Base-by-base conservation (phyloP, 805 yeast genomes). In the Candida wancherniae region DNA sequence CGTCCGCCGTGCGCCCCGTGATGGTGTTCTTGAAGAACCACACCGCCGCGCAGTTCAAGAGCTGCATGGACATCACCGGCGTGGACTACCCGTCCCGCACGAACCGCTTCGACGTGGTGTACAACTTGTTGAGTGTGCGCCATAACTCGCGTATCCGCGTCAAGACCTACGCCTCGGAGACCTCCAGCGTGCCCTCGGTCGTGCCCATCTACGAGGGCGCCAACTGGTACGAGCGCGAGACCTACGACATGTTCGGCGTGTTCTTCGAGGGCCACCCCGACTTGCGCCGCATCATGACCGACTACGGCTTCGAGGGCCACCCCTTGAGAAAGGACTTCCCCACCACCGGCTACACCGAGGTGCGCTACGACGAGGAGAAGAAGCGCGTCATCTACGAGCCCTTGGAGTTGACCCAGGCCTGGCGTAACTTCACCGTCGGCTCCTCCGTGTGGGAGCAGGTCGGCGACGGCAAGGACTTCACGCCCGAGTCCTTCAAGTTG, bases 311-410 rank as follows among this genome's bases (percentile, higher is more conserved):
- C 49, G 94, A 84, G 61, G 95, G 95, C 32, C 92, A 84, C 55
- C 95, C 95, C 9, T 71, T 84, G 55, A 75, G 94, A 61, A 85
- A 85, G 59, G 95, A 85, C 61, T 85, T 85, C 81, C 95, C 95
- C 47, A 79, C 90, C 24, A 82, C 92, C 23, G 95, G 95, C 34
- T 85, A 84, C 64, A 84, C 92, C 28, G 95, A 85, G 66, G 85
- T 84, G 23, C 75, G 88, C 55, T 85, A 84, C 62, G 95, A 85
- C 59, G 86, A 84, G 57, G 94, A 85, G 61, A 85, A 85, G 73
- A 78, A 84, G 70, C 75, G 95, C 57, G 78, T 85, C 34, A 84
- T 85, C 12, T 85, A 85, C 59, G 94, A 84, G 62, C 95, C 95
- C 24, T 71, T 85, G 53, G 95, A 85, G 67, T 71, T 85, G 57